Evolutionary conservation across 2,329 filamentous ascomycete genomes (phyloP), one percentile per base, ranked within the genome.

Genomic region (Aspergillus sp.): DNA sequence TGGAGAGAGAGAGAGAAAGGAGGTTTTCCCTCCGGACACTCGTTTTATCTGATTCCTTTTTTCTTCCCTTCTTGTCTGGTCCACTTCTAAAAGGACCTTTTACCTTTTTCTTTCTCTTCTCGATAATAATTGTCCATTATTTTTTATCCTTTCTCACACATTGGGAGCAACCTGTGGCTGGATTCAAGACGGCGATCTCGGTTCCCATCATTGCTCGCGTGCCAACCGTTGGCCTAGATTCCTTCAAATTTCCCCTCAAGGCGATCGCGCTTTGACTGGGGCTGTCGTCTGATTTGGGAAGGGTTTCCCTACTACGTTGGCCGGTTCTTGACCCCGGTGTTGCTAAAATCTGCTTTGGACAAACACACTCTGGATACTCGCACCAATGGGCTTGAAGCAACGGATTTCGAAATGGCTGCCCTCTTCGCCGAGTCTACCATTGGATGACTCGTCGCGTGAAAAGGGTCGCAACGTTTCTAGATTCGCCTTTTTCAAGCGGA

Each of bases 401-500:
- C 80, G 82, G 63, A 75, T 83, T 59, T 72, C 79, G 67, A 83
- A 84, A 76, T 77, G 80, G 69, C 71, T 84, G 63, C 81, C 82
- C 55, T 77, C 78, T 52, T 69, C 78, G 63, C 74, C 77, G 58
- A 75, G 75, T 59, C 70, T 80, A 57, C 78, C 81, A 31, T 63
- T 81, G 53, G 81, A 82, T 63, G 80, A 82, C 63, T 72, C 67
- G 53, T 76, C 79, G 64, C 69, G 75, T 65, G 77, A 78, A 67
- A 75, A 82, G 73, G 73, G 74, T 60, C 68, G 69, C 63, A 68
- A 67, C 56, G 66, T 72, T 55, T 80, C 84, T 18, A 81, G 82
- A 69, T 81, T 96, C 70, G 89, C 90, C 63, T 96, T 97, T 77
- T 91, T 98, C 76, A 85, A 88, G 68, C 86, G 91, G 72, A 91